These are phyloP conservation scores for Arthrobotrys entomopaga DNA, from an alignment of 2,329 filamentous ascomycete species.

Conservation along the genomic window DNA sequence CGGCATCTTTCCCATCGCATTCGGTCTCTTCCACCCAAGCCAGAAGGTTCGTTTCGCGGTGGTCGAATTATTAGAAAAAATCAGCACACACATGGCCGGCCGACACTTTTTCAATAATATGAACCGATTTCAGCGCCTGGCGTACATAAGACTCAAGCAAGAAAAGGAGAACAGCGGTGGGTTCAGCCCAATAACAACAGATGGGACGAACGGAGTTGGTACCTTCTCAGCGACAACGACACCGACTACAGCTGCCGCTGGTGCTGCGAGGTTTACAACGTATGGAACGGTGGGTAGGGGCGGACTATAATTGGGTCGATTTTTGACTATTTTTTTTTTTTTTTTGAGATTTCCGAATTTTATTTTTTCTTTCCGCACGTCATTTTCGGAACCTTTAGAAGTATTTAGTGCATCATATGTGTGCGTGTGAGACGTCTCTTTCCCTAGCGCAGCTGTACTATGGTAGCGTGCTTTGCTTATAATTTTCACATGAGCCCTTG, in stretches of 20 bases:
- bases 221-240: conserved; percentile 47
- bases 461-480: conserved; percentile 25
- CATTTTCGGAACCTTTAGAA: not conserved
- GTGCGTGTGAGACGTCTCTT: not conserved
- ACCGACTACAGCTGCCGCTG: conserved; percentile 50
- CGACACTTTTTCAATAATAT: conserved; percentile 90
- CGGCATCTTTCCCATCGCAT: conserved; percentile 87
- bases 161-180: conserved; percentile 64
- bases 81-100: conserved; percentile 84
- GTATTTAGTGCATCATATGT: conserved; percentile 18
- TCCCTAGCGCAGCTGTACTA: conserved; percentile 12
- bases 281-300: conserved; percentile 31
- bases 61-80: conserved; percentile 81
- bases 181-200: conserved; percentile 28
- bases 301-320: conserved; percentile 1
- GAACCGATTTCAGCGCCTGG: conserved; percentile 87
- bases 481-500: conserved; percentile 21
- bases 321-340: conserved; percentile 4
- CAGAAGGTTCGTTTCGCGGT: conserved; percentile 79
- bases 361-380: not conserved
- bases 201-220: conserved; percentile 23
- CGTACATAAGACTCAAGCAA: conserved; percentile 80
- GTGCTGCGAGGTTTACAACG: conserved; percentile 45
- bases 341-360: not conserved
- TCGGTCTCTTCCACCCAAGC: conserved; percentile 92